Evolutionary conservation across 2,329 filamentous ascomycete genomes (phyloP).

Genomic region (Cordyceps militaris): DNA sequence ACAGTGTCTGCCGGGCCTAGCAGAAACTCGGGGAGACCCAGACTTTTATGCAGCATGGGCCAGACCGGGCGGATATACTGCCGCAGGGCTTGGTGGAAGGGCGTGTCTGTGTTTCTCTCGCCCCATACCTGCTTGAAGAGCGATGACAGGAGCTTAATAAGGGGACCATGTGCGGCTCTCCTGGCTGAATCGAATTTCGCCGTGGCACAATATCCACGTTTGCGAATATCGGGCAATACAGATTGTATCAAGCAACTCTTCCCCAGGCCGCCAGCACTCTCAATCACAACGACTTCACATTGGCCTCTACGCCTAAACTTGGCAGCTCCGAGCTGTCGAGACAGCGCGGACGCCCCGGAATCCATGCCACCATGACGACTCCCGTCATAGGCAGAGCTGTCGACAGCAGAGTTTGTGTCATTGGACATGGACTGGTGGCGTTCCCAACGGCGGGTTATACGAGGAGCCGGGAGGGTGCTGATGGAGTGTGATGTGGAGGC

Average conservation of each 20-base stretch:
- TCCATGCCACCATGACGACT: constrained; percentile 38
- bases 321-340: constrained; percentile 46
- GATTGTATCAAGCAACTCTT: constrained; percentile 60
- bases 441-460: constrained; percentile 42
- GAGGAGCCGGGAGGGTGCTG: constrained; percentile 22
- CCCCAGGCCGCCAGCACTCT: constrained; percentile 56
- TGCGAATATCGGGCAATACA: constrained; percentile 52
- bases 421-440: constrained; percentile 44
- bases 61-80: constrained; percentile 57
- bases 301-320: constrained; percentile 57
- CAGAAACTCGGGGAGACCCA: constrained; percentile 64
- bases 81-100: constrained; percentile 54
- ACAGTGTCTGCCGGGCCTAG: constrained; percentile 42
- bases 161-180: constrained; percentile 54
- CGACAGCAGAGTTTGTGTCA: constrained; percentile 40
- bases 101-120: constrained; percentile 57
- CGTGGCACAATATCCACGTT: constrained; percentile 57
- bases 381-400: constrained; percentile 38
- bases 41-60: constrained; percentile 54
- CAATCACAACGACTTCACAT: constrained; percentile 55
- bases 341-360: constrained; percentile 41
- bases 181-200: constrained; percentile 59
- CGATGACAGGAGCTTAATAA: constrained; percentile 58
- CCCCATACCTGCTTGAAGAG: constrained; percentile 62
- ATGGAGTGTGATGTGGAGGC: constrained; percentile 40